Evolutionary conservation across 176 grass and related monocot species (phyloP).

Genomic region (Alloteropsis semialata): DNA sequence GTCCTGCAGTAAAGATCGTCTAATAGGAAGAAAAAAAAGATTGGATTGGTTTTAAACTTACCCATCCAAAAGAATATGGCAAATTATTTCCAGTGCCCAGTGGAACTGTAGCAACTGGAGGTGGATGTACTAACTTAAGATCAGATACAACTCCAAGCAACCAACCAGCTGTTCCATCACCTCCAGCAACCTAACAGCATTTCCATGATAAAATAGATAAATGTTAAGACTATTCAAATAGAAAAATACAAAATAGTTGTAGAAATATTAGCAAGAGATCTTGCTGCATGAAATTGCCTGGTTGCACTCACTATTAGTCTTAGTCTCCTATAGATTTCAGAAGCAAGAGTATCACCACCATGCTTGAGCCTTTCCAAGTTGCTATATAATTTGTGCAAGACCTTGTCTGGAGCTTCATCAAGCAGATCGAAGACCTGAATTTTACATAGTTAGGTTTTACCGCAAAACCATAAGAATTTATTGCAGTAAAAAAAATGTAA

Average conservation of each 20-base stretch:
- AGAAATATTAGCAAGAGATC: constrained; percentile 21
- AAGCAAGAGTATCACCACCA: constrained; percentile 64
- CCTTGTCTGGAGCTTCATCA: constrained; percentile 79
- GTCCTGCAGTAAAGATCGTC: not conserved
- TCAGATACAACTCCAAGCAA: constrained; percentile 93
- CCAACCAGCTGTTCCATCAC: constrained; percentile 92
- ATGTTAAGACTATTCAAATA: constrained; percentile 24
- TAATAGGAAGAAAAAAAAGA: not conserved
- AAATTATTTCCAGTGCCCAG: constrained; percentile 98
- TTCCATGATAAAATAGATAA: constrained; percentile 19
- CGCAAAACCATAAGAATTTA: constrained; percentile 6
- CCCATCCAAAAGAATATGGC: constrained; percentile 98
- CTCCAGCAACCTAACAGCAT: constrained; percentile 88
- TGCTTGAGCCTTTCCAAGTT: constrained; percentile 78
- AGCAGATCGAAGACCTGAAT: constrained; percentile 82
- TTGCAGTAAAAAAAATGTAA: constrained; percentile 12
- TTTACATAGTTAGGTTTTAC: constrained; percentile 22
- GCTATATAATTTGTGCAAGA: constrained; percentile 66
- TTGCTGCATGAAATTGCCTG: constrained; percentile 17
- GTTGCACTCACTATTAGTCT: constrained; percentile 84
- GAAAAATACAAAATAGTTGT: constrained; percentile 1
- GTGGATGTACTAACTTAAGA: constrained; percentile 79
- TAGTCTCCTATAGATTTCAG: constrained; percentile 62
- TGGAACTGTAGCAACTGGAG: constrained; percentile 83
- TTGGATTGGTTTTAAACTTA: constrained; percentile 35